Evolutionary conservation across 768 basidiomycete genomes (phyloP).

Genomic region (Lentinula boryana): DNA sequence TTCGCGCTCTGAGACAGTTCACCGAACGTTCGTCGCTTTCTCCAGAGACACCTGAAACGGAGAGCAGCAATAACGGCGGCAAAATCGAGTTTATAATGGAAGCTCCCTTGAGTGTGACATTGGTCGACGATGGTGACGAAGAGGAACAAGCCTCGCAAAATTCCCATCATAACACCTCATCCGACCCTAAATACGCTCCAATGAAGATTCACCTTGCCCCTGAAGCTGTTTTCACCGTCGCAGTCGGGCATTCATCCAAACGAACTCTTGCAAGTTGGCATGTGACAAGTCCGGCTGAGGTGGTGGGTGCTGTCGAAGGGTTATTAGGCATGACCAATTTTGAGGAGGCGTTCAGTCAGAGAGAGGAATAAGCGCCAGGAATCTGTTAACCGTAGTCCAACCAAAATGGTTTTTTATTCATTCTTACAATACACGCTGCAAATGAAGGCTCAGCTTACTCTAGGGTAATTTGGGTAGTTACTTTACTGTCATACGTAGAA

Average conservation of each 20-base stretch:
- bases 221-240: constrained; percentile 83
- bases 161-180: neutral
- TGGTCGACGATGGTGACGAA: constrained; percentile 35
- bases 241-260: constrained; percentile 88
- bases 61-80: neutral
- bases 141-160: neutral
- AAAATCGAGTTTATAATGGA: constrained; percentile 34
- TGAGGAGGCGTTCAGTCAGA: neutral
- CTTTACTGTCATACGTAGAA: too few species aligned
- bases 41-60: constrained; percentile 8
- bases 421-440: neutral
- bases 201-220: constrained; percentile 59
- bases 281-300: constrained; percentile 81
- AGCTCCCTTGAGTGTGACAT: constrained; percentile 49
- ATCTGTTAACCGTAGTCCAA: neutral
- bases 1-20: constrained; percentile 78
- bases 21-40: constrained; percentile 11
- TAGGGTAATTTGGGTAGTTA: too few species aligned
- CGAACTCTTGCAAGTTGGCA: constrained; percentile 91
- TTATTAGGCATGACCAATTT: constrained; percentile 57
- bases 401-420: too few species aligned
- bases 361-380: neutral
- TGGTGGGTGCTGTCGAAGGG: constrained; percentile 52
- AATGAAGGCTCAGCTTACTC: neutral
- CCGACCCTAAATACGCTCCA: constrained; percentile 20